A percentile compares a stretch with the other conserved stretches of the same genome.
Conservation (phyloP, 2,329 filamentous ascomycete genomes). For the Fusarium buharicum region DNA sequence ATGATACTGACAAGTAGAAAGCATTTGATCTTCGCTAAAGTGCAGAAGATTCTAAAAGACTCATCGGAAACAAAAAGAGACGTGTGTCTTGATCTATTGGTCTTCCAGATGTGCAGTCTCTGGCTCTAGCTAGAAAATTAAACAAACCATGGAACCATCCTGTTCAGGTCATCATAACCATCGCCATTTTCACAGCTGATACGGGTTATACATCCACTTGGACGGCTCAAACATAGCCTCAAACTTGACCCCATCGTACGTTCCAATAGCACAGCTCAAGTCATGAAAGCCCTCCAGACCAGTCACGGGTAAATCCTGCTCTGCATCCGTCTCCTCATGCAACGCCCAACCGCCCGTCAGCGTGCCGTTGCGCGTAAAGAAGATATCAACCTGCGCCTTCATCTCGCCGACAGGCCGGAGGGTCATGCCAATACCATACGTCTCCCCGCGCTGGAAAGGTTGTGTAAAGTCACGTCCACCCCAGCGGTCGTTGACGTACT, state of each 20-base stretch:
- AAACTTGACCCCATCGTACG: conserved; percentile 74
- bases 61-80: background rate
- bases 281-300: conserved; percentile 79
- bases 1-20: too few relatives aligned
- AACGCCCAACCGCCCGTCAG: conserved; percentile 73
- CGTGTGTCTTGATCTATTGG: conserved; percentile 8
- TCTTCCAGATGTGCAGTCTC: background rate
- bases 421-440: conserved; percentile 77
- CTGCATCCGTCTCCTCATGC: conserved; percentile 76
- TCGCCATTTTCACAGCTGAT: conserved; percentile 26
- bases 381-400: conserved; percentile 55
- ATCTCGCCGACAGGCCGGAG: conserved; percentile 55
- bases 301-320: conserved; percentile 68
- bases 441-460: conserved; percentile 72
- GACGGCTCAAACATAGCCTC: conserved; percentile 71
- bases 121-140: background rate
- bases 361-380: conserved; percentile 75
- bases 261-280: conserved; percentile 75
- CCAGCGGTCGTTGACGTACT: conserved; percentile 79
- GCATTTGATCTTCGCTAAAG: too few relatives aligned
- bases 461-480: conserved; percentile 76
- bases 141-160: background rate
- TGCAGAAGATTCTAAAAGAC: too few relatives aligned
- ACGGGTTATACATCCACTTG: conserved; percentile 65
- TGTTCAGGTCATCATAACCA: background rate